Base-by-base conservation (phyloP, 2,329 filamentous ascomycete species). In the Didymella sp. region DNA sequence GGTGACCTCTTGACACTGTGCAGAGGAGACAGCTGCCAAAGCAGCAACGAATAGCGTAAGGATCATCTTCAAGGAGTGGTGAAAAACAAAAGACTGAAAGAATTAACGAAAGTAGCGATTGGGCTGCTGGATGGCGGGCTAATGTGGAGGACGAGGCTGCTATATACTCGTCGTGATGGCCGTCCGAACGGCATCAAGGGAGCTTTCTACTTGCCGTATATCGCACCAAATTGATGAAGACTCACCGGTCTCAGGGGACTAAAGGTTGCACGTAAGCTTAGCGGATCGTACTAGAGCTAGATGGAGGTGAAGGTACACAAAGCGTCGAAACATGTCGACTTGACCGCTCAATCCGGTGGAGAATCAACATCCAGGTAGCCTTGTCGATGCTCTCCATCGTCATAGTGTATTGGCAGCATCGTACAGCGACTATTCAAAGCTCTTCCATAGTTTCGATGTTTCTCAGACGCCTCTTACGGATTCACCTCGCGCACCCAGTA, bases 21-120 rank as follows among this genome's bases (percentile, higher is more conserved):
- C 59, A 30, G 53, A 40, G n/a, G 62, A 52, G 22, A 60, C n/a
- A 21, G 59, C 64, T 53, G 67, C 63, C 40, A 69, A 45, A 24
- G 53, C 59, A 48, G 63, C 60, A 30, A 68, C 35, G 28, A 68
- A 19, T 11, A 57, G 43, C 8, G 60, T 47, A 28, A 60, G 8
- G 38, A 66, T 48, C 69, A 71, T 69, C 38, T 37, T 63, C 49
- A 55, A 50, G 8, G 49, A 46, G 19, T 54, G 47, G 21, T 46
- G 12, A 47, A 19, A 22, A 42, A 51, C 54, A 46, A 62, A 49
- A 21, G 51, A 58, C 55, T 57, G 50, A 43, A 56, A 54, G 41
- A 59, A 47, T 37, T 17, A 42, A 47, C 7, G 37, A 45, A 56
- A 56, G 37, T 59, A 67, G 62, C 56, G 61, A 65, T 45, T 61